phyloP scores from a whole-genome alignment of 495 filamentous ascomycete genomes.

The Lophiotrema nucula region DNA sequence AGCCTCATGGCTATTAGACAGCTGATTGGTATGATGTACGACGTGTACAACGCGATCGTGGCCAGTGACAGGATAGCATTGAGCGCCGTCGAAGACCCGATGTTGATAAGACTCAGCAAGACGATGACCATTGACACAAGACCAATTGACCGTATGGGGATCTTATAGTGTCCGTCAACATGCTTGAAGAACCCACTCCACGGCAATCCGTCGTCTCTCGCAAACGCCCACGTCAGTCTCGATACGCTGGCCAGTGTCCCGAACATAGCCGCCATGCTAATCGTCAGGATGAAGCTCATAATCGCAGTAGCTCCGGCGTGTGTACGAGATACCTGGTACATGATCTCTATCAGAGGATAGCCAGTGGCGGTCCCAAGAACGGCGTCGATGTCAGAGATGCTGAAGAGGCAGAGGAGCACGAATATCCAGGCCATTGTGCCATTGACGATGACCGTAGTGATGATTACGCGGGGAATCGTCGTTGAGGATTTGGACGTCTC shows the following conservation, averaged over 20 bases:
- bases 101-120: conserved; percentile 39
- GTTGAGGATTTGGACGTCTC: conserved; percentile 7
- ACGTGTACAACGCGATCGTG: conserved; percentile 20
- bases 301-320: conserved; percentile 46
- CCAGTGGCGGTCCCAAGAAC: conserved; percentile 40
- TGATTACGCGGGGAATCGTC: conserved; percentile 7
- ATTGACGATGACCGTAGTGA: conserved; percentile 12
- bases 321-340: conserved; percentile 47
- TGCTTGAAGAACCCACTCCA: conserved; percentile 29
- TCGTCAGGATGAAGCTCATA: conserved; percentile 44
- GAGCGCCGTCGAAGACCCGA: conserved; percentile 24
- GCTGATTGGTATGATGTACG: conserved; percentile 33
- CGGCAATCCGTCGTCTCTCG: conserved; percentile 16
- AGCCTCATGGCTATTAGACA: background rate
- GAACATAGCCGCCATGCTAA: conserved; percentile 1
- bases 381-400: conserved; percentile 11
- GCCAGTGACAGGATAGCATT: conserved; percentile 29
- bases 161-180: conserved; percentile 35
- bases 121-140: conserved; percentile 39
- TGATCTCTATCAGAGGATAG: conserved; percentile 53
- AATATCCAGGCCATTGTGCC: conserved; percentile 1
- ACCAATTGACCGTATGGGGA: conserved; percentile 45
- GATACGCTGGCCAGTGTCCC: conserved; percentile 12
- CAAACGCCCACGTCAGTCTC: conserved; percentile 23
- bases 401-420: conserved; percentile 12